These are phyloP conservation scores for Wickerhamomyces canadensis DNA, from an alignment of 805 yeast genomes.

Conservation along the genomic window DNA sequence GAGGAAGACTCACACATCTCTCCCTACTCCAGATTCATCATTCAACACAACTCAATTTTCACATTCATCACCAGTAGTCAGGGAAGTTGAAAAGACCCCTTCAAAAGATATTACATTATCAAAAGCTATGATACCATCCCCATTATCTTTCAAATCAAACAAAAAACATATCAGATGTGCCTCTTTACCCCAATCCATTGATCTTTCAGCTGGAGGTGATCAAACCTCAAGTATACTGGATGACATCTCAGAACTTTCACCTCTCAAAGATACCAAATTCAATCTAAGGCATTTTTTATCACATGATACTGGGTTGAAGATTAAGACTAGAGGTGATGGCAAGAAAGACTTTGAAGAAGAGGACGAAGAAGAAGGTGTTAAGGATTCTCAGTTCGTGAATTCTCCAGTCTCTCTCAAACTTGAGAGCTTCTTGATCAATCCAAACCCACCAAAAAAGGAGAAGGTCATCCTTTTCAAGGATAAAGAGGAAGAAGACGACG, in stretches of 20 bases:
- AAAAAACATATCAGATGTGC: background rate
- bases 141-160: background rate
- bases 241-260: background rate
- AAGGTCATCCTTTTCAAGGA: background rate
- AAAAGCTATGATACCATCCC: background rate
- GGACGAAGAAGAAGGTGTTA: constrained; percentile 1
- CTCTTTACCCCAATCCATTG: constrained; percentile 4
- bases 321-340: background rate
- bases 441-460: background rate
- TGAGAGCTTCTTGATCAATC: background rate
- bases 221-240: background rate
- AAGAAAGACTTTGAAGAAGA: background rate
- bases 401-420: background rate
- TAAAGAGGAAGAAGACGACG: background rate
- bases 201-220: background rate
- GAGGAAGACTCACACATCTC: constrained; percentile 2
- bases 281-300: constrained; percentile 23
- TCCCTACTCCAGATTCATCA: constrained; percentile 1
- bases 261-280: constrained; percentile 3
- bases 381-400: background rate
- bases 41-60: background rate
- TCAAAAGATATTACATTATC: background rate
- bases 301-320: constrained; percentile 22
- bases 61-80: too few species aligned
- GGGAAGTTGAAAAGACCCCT: background rate